phyloP scores from a whole-genome alignment of 2,329 filamentous ascomycete genomes.

The Colletotrichum chlorophyti region DNA sequence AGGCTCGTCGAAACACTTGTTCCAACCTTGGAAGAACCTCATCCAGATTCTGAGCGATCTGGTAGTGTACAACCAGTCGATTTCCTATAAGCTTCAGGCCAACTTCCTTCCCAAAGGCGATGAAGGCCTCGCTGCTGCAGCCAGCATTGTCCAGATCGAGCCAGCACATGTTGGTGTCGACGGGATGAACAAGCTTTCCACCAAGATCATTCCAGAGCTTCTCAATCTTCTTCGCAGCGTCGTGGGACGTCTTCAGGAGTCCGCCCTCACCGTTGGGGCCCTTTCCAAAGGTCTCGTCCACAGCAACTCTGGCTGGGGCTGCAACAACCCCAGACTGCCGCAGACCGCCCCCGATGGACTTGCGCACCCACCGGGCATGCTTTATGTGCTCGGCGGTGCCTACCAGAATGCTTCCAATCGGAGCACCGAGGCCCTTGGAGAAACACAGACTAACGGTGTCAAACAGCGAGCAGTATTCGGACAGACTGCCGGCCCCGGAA shows the following conservation, averaged over 20 bases:
- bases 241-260: conserved; percentile 65
- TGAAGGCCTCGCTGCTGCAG: conserved; percentile 45
- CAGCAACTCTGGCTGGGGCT: conserved; percentile 73
- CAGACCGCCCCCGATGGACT: conserved; percentile 77
- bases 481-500: conserved; percentile 69
- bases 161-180: conserved; percentile 95
- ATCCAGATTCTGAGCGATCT: conserved; percentile 68
- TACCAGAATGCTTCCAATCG: conserved; percentile 78
- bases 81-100: conserved; percentile 49
- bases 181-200: conserved; percentile 71
- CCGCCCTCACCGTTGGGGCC: conserved; percentile 54
- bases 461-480: conserved; percentile 72
- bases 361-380: conserved; percentile 58
- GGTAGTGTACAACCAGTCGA: conserved; percentile 57
- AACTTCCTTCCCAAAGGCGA: conserved; percentile 45
- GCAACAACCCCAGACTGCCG: conserved; percentile 77
- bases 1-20: conserved; percentile 55
- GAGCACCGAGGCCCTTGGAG: conserved; percentile 82
- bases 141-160: conserved; percentile 72
- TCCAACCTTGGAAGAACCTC: conserved; percentile 65
- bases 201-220: conserved; percentile 74
- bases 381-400: conserved; percentile 47
- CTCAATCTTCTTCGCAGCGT: conserved; percentile 69
- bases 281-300: conserved; percentile 56
- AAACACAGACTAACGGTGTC: conserved; percentile 82